Evolutionary conservation across 805 yeast genomes (phyloP).

Genomic region (Candida sphagnicola): DNA sequence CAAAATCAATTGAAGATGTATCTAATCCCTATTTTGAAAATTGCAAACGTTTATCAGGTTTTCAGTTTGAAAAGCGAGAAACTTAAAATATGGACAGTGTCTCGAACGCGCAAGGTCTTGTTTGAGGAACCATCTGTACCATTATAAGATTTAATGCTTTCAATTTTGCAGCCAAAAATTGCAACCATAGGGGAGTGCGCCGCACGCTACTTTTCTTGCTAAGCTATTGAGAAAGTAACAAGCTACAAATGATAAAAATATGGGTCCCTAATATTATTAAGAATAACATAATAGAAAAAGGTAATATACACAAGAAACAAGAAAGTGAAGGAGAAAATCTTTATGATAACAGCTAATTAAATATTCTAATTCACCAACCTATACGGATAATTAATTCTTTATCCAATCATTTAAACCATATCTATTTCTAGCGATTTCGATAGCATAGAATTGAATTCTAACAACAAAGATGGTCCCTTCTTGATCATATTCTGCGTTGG

Average conservation of each 20-base stretch:
- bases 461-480: conserved; percentile 84
- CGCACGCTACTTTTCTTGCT: not conserved
- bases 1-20: not conserved
- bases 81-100: not conserved
- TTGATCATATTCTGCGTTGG: conserved; percentile 73
- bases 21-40: not conserved
- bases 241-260: too few relatives aligned
- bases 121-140: not conserved
- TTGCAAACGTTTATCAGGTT: not conserved
- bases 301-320: not conserved
- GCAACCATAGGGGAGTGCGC: too few relatives aligned
- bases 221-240: too few relatives aligned
- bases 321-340: not conserved
- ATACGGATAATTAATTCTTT: conserved; percentile 1
- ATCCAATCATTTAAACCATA: conserved; percentile 92
- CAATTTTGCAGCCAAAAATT: not conserved
- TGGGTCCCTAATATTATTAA: not conserved
- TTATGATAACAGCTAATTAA: too few relatives aligned
- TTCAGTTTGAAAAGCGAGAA: conserved; percentile 1
- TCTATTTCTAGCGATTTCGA: conserved; percentile 91
- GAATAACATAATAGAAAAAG: not conserved
- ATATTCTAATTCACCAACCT: too few relatives aligned
- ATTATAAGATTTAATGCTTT: not conserved
- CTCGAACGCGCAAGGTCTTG: not conserved
- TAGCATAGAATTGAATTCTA: conserved; percentile 91